These are phyloP conservation scores for Apiospora aurea DNA, from an alignment of 2,329 filamentous ascomycete genomes.

Conservation along the genomic window DNA sequence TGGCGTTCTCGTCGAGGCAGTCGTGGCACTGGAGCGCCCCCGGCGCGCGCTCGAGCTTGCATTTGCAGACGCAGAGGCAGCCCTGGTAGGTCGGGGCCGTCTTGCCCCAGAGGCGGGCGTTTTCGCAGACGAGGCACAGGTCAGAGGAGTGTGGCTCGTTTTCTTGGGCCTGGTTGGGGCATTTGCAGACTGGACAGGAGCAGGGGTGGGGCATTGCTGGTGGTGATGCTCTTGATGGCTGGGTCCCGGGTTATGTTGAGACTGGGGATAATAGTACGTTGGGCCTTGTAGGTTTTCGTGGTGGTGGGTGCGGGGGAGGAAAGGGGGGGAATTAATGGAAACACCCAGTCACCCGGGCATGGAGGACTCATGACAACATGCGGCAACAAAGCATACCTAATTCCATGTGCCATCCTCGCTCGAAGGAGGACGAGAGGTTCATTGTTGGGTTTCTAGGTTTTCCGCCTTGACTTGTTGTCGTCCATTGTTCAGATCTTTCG, in stretches of 20 bases:
- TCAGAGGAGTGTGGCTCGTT: not conserved
- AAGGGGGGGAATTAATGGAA: not conserved
- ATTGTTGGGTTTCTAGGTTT: too few relatives aligned
- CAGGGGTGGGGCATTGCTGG: not conserved
- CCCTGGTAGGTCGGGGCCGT: conserved; percentile 26
- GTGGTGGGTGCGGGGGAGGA: not conserved
- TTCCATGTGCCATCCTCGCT: not conserved
- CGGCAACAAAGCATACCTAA: not conserved
- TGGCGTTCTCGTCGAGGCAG: conserved; percentile 9
- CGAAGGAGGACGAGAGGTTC: too few relatives aligned
- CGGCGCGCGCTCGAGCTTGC: conserved; percentile 28
- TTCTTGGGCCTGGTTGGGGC: not conserved
- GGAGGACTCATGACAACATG: not conserved
- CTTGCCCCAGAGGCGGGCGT: conserved; percentile 29
- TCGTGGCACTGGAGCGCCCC: conserved; percentile 19
- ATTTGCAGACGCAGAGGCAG: conserved; percentile 31
- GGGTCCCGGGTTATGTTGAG: not conserved
- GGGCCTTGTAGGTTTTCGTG: not conserved
- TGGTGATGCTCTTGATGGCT: not conserved
- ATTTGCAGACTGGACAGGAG: not conserved
- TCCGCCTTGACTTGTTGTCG: too few relatives aligned
- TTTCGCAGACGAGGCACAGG: conserved; percentile 30
- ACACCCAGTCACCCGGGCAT: not conserved
- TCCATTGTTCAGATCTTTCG: too few relatives aligned
- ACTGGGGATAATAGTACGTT: not conserved